Evolutionary conservation across 495 filamentous ascomycete species (phyloP), one percentile per base, ranked within the genome.

Genomic region (Baudoinia panamericana): DNA sequence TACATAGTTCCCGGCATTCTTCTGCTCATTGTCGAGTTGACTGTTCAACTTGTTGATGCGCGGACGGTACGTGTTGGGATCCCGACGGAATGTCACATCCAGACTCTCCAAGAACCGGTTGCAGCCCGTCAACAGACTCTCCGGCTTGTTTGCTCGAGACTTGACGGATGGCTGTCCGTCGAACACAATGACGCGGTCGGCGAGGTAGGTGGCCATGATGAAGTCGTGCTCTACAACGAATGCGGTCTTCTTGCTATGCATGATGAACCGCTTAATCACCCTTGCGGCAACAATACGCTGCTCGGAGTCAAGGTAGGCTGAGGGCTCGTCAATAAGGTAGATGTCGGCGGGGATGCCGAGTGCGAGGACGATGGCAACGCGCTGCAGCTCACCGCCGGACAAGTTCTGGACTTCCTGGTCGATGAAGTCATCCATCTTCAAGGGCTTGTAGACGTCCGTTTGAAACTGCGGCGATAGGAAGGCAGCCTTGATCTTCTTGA

Each of bases 201-300:
- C 90, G 15, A 96, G 76, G 60, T 97, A 97, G 13, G 90, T 82
- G 21, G 85, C 86, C 90, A 96, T 96, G 68, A 95, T 96, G 68
- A 97, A 96, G 76, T 97, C 92, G 80, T 97, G 90, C 76, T 97
- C 90, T 53, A 96, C 90, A 48, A 97, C 75, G 61, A 97, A 96
- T 25, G 92, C 90, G 0, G 90, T 96, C 72, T 96, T 96, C 78
- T 97, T 96, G 42, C 84, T 76, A 70, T 96, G 87, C 90, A 96
- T 97, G 54, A 97, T 95, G 73, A 94, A 97, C 45, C 90, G 80
- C 70, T 97, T 97, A 68, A 97, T 97, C 52, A 96, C 90, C 56
- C 87, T 76, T 34, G 85, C 80, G 46, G 88, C 90, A 44, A 96
- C 75, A 51, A 97, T 95, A 82, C 90, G 87, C 65, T 97, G 90